These are phyloP conservation scores for Trichoderma polysporum DNA, from an alignment of 2,329 filamentous ascomycete genomes.

Conservation along the genomic window DNA sequence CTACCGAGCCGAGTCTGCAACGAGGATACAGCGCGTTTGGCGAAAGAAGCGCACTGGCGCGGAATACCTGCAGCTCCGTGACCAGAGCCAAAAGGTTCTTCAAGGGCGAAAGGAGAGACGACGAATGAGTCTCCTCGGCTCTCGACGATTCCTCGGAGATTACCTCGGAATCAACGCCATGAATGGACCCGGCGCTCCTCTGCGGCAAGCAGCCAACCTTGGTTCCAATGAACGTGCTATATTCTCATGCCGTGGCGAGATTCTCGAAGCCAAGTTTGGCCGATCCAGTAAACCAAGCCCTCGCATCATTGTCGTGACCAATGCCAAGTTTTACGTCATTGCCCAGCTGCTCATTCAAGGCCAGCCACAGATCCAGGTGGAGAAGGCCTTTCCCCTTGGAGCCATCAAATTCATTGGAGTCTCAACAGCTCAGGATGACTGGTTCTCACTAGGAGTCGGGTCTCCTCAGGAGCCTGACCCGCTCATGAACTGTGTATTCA, in stretches of 20 bases:
- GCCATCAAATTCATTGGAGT: constrained; percentile 84
- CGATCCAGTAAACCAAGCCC: constrained; percentile 92
- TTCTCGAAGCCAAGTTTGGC: constrained; percentile 91
- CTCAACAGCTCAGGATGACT: constrained; percentile 86
- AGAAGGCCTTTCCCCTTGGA: constrained; percentile 78
- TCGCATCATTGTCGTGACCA: constrained; percentile 80
- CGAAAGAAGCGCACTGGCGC: constrained; percentile 87
- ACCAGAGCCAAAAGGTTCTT: constrained; percentile 81
- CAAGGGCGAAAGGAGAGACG: constrained; percentile 86
- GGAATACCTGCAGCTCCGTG: constrained; percentile 83
- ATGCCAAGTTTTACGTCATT: constrained; percentile 83
- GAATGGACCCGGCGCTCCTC: constrained; percentile 75
- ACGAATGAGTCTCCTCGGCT: constrained; percentile 87
- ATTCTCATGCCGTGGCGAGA: constrained; percentile 89
- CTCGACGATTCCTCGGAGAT: constrained; percentile 88
- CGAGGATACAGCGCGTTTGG: constrained; percentile 93
- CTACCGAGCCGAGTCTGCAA: constrained; percentile 89
- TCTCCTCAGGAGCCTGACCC: constrained; percentile 90
- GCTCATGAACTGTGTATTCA: constrained; percentile 89
- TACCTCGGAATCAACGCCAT: constrained; percentile 85
- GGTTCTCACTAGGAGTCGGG: constrained; percentile 91
- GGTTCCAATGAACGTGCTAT: constrained; percentile 70
- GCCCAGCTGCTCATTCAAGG: constrained; percentile 80
- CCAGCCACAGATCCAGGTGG: constrained; percentile 76
- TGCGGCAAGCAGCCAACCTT: constrained; percentile 73